phyloP scores from a whole-genome alignment of 2,329 filamentous ascomycete species.

The Epichloe scottii region DNA sequence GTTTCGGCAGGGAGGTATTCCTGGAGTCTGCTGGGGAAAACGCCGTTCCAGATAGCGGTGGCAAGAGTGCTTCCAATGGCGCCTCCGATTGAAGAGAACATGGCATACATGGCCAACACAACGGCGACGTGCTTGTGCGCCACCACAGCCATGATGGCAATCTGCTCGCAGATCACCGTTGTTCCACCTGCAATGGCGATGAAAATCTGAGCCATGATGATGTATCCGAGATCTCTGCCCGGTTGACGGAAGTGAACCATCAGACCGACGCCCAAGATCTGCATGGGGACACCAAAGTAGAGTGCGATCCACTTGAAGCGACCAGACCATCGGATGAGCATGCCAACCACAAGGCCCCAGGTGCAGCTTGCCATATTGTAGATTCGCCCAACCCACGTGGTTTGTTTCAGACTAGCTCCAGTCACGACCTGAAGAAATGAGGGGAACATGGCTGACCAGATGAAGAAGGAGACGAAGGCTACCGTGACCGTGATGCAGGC shows the following conservation, averaged over 20 bases:
- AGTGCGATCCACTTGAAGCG: constrained; percentile 34
- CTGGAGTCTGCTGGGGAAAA: constrained; percentile 14
- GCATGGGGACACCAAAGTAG: constrained; percentile 33
- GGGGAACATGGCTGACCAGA: constrained; percentile 41
- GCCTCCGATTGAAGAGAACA: constrained; percentile 30
- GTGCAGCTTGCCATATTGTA: constrained; percentile 40
- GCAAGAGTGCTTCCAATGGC: constrained; percentile 32
- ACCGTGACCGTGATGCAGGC: constrained; percentile 32
- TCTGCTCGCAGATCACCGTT: constrained; percentile 41
- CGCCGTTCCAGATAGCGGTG: constrained; percentile 30
- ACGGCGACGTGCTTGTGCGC: constrained; percentile 41
- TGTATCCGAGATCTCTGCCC: constrained; percentile 30
- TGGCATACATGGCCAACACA: constrained; percentile 31
- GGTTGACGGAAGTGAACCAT: constrained; percentile 24
- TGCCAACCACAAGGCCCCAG: constrained; percentile 34
- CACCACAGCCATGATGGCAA: constrained; percentile 44
- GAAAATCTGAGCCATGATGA: constrained; percentile 41
- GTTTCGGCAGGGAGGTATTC: too few species aligned
- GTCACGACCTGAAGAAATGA: constrained; percentile 44
- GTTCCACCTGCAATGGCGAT: constrained; percentile 40
- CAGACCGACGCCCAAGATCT: constrained; percentile 36
- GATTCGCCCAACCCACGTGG: constrained; percentile 31
- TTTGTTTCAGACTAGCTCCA: constrained; percentile 28
- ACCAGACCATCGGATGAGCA: constrained; percentile 31
- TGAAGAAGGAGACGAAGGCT: constrained; percentile 37